Evolutionary conservation across 495 filamentous ascomycete species (phyloP).

Genomic region (Astrocystis sublimbata): DNA sequence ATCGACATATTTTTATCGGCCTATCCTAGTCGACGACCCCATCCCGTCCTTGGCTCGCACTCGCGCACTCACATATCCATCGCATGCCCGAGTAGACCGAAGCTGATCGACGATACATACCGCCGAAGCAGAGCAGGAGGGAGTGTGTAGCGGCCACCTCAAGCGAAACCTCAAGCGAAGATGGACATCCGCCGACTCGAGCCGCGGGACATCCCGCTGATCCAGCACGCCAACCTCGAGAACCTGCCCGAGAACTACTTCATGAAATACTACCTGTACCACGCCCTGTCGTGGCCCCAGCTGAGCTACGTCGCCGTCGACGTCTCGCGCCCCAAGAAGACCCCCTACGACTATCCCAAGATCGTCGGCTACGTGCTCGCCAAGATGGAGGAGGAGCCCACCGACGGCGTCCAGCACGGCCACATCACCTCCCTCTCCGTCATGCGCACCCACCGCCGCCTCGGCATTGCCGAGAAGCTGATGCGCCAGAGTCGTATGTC

Average conservation of each 20-base stretch:
- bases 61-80: too few species aligned
- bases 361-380: slow-evolving; percentile 99
- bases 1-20: too few species aligned
- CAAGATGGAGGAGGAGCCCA: slow-evolving; percentile 98
- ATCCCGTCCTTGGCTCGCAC: too few species aligned
- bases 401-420: slow-evolving; percentile 87
- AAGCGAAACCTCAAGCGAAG: too few species aligned
- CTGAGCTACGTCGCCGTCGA: slow-evolving; percentile 96
- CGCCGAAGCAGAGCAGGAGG: too few species aligned
- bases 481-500: slow-evolving; percentile 93
- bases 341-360: slow-evolving; percentile 87
- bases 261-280: slow-evolving; percentile 99
- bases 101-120: too few species aligned
- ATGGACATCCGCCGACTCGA: slow-evolving; percentile 82
- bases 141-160: too few species aligned
- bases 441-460: slow-evolving; percentile 88
- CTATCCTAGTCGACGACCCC: too few species aligned
- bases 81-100: too few species aligned
- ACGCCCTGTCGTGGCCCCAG: slow-evolving; percentile 96
- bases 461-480: slow-evolving; percentile 93
- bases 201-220: slow-evolving; percentile 82
- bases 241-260: slow-evolving; percentile 99
- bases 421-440: slow-evolving; percentile 95
- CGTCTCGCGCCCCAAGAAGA: slow-evolving; percentile 70
- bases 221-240: slow-evolving; percentile 97